Evolutionary conservation across 2,329 filamentous ascomycete genomes (phyloP), one percentile per base, ranked within the genome.

Genomic region (Penicillium glabrum): DNA sequence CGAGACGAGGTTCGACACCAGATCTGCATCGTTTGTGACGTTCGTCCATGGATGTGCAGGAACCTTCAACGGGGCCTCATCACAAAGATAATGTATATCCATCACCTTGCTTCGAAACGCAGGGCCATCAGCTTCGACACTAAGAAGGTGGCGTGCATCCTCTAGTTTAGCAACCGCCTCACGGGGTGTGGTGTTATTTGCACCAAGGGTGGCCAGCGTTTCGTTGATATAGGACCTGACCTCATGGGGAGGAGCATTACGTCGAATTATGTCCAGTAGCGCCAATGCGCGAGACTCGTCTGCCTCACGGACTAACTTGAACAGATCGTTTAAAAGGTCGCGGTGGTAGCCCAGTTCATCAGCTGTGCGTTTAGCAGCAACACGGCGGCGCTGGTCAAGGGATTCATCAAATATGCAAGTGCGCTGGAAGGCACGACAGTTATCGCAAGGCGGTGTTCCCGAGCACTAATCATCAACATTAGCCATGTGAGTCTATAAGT

Each of bases 1-100:
- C 69, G 91, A 91, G 64, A 96, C 84, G 27, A 96, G 82, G 73
- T 96, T 91, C 11, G 86, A 84, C 57, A 96, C 85, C 33, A 96
- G 80, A 46, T 88, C 83, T 9, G 85, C 80, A 69, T 96, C 90
- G 48, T 84, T 81, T 1, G 90, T 96, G 29, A 95, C 90, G 13
- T 80, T 84, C 1, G 92, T 95, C 93, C 93, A 97, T 9, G 93
- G 73, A 49, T 60, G 55, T 10, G 72, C 73, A 6, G 73, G 73
- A 1, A 75, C 72, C 23, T 64, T 61, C 29, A 68, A 64, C 8
- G 72, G 72, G 27, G 71, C 67, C 41, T 72, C 70, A 33, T 73
- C 69, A 48, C 73, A 76, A 19, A 76, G 64, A 47, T 69, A 76
- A 60, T 75, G 68, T 6, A 76, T 72, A 61, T 76, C 73, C 73